Evolutionary conservation across 345 rosid genomes (phyloP).

Genomic region (Boechera retrofracta): DNA sequence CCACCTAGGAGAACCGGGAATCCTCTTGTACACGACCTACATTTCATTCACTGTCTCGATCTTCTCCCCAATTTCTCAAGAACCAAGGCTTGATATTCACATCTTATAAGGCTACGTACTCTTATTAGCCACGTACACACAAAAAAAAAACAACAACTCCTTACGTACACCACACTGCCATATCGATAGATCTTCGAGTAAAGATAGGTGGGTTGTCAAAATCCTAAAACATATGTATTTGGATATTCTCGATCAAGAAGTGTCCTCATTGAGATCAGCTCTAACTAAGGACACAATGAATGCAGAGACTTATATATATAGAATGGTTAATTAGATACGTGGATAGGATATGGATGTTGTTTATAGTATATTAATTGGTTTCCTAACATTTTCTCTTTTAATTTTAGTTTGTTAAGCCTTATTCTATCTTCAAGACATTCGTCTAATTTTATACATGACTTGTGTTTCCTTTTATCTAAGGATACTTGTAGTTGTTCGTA

Average conservation of each 20-base stretch:
- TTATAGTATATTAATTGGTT: background rate
- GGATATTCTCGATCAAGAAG: slow-evolving; percentile 24
- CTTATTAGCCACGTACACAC: background rate
- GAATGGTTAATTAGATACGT: background rate
- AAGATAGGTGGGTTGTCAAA: slow-evolving; percentile 4
- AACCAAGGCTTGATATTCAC: slow-evolving; percentile 46
- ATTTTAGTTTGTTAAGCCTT: background rate
- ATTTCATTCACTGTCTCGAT: slow-evolving; percentile 71
- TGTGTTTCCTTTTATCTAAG: background rate
- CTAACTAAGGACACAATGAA: background rate
- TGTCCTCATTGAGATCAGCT: background rate
- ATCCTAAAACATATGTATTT: slow-evolving; percentile 14
- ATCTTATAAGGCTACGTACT: slow-evolving; percentile 7
- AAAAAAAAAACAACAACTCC: background rate
- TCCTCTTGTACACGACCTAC: slow-evolving; percentile 72
- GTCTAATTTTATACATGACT: background rate
- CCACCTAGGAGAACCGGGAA: slow-evolving; percentile 81
- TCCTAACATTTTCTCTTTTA: background rate
- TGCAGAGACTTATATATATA: background rate
- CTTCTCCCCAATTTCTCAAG: slow-evolving; percentile 64
- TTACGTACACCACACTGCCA: background rate
- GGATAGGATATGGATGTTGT: slow-evolving; percentile 10
- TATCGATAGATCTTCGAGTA: background rate
- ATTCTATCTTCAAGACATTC: background rate
- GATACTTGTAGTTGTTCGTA: background rate